Base-by-base conservation (phyloP, 2,329 filamentous ascomycete genomes). In the Thielaviopsis populi region DNA sequence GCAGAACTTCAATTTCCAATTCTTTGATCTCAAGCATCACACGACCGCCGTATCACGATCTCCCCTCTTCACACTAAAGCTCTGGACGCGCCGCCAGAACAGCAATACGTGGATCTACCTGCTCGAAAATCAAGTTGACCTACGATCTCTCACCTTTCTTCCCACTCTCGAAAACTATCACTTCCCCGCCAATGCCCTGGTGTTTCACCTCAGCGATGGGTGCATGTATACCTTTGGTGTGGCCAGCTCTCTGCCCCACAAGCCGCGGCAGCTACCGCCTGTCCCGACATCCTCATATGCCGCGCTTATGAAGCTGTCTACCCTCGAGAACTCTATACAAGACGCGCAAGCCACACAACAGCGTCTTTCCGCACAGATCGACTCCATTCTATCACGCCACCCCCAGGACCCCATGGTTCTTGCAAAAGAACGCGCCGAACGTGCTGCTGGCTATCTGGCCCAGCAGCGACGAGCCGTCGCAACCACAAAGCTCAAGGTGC, bases 281-380 rank as follows among this genome's bases (percentile, higher is more conserved):
- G 72, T 81, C 0, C 76, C 81, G 0, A 91, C 87, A 0, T 91
- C 90, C 0, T 91, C 91, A 0, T 96, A 95, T 72, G 91, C 90
- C 70, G 84, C 88, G 1, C 78, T 97, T 22, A 92, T 96, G 85
- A 86, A 88, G 66, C 79, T 97, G 11, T 86, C 89, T 5, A 96
- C 91, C 65, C 79, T 97, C 17, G 90, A 96, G 67, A 89, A 88
- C 71, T 95, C 91, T 63, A 89, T 96, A 27, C 90, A 95, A 71
- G 92, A 97, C 73, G 91, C 91, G 1, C 76, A 96, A 10, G 82
- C 85, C 1, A 95, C 89, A 0, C 84, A 88, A 15, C 83, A 88
- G 66, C 80, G 80, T 62, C 78, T 97, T 8, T 84, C 89, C 59
- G 75, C 80, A n/a, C 89, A 96, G 68, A 95, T 96, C 68, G 88